Percentiles rank a stretch among this genome's conserved stretches.
phyloP scores from a whole-genome alignment of 192 early-diverging fungal genomes.

The Allomyces macrogynus region DNA sequence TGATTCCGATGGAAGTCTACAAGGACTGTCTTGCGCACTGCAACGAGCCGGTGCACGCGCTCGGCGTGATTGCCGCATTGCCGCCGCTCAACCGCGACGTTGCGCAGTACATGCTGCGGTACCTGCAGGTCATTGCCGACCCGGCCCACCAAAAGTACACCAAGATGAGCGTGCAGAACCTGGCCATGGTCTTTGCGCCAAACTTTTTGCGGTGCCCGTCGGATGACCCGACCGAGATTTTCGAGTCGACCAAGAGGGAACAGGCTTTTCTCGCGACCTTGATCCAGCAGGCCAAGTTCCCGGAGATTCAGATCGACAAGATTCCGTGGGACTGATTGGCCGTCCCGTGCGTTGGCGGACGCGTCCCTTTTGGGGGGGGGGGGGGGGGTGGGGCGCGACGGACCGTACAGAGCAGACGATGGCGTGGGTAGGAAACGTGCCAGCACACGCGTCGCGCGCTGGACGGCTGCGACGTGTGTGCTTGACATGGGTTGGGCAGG shows the following conservation, averaged over 20 bases:
- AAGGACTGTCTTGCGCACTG: slow-evolving; percentile 48
- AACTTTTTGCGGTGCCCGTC: slow-evolving; percentile 71
- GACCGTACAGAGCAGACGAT: too few relatives aligned
- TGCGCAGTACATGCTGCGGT: slow-evolving; percentile 55
- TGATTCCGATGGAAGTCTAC: slow-evolving; percentile 67
- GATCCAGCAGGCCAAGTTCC: slow-evolving; percentile 6
- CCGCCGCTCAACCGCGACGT: slow-evolving; percentile 48
- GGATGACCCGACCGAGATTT: slow-evolving; percentile 36
- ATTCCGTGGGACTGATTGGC: too few relatives aligned
- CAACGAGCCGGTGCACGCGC: slow-evolving; percentile 26
- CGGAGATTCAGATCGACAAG: too few relatives aligned
- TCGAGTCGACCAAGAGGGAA: slow-evolving; percentile 27
- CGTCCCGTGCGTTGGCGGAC: too few relatives aligned
- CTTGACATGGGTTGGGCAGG: too few relatives aligned
- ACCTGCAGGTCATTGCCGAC: slow-evolving; percentile 60
- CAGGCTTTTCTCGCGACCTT: slow-evolving; percentile 12
- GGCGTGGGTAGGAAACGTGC: too few relatives aligned
- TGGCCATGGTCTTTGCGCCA: slow-evolving; percentile 94
- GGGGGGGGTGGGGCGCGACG: too few relatives aligned
- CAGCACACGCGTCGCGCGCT: too few relatives aligned
- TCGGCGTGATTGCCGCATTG: slow-evolving; percentile 21
- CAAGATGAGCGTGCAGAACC: slow-evolving; percentile 74
- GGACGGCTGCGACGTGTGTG: too few relatives aligned
- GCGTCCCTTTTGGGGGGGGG: too few relatives aligned
- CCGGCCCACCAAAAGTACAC: slow-evolving; percentile 50